These are phyloP conservation scores for Fusarium verrucosum DNA, from an alignment of 2,329 filamentous ascomycete genomes.

Conservation along the genomic window DNA sequence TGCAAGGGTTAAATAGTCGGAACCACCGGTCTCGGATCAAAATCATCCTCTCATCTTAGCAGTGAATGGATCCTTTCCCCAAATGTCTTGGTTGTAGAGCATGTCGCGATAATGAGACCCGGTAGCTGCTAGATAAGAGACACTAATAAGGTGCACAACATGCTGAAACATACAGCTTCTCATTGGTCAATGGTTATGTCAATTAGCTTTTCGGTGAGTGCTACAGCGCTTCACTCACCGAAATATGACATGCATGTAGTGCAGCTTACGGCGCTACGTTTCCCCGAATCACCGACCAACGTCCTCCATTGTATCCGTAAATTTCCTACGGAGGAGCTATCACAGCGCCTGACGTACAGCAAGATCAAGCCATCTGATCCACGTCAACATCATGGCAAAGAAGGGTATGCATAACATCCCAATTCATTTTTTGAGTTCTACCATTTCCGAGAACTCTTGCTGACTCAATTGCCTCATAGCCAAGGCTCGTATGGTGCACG, in stretches of 20 bases:
- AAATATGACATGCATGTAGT: background rate
- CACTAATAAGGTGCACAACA: background rate
- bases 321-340: conserved; percentile 37
- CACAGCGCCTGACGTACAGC: conserved; percentile 15
- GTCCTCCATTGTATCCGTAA: conserved; percentile 28
- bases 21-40: conserved; percentile 23
- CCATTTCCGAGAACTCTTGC: background rate
- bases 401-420: conserved; percentile 31
- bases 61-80: background rate
- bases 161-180: conserved; percentile 3
- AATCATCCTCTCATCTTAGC: background rate
- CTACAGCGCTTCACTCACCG: conserved; percentile 3
- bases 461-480: conserved; percentile 58
- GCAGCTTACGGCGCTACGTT: conserved; percentile 31
- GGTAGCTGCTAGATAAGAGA: conserved; percentile 13
- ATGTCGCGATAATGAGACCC: conserved; percentile 24
- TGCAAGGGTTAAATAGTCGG: conserved; percentile 11
- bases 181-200: conserved; percentile 29
- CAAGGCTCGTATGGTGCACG: conserved; percentile 91
- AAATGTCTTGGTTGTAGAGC: background rate
- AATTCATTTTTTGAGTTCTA: background rate
- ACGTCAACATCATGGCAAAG: conserved; percentile 42
- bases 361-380: conserved; percentile 27
- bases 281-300: conserved; percentile 26
- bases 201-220: conserved; percentile 6